A percentile compares a stretch with the other conserved stretches of the same genome.
Evolutionary conservation across 2,329 filamentous ascomycete species (phyloP).

Genomic region (Xylariaceae sp.): DNA sequence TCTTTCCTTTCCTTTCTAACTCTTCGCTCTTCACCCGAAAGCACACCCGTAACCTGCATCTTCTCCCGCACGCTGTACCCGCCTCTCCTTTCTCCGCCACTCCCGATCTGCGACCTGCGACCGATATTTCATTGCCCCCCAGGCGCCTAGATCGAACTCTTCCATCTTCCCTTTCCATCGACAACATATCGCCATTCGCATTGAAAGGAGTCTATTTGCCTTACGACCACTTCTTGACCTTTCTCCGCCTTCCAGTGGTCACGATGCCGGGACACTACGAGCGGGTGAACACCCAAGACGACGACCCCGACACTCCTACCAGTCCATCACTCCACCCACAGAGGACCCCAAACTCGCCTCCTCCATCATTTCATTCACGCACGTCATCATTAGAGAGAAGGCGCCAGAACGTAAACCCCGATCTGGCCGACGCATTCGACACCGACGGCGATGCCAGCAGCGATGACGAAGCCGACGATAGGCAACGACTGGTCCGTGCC

Average conservation of each 20-base stretch:
- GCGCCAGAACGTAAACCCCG: constrained; percentile 60
- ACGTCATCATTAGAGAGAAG: constrained; percentile 62
- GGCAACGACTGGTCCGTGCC: constrained; percentile 80
- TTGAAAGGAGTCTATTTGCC: constrained; percentile 6
- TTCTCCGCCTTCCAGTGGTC: constrained; percentile 6
- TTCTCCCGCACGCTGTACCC: too few species aligned
- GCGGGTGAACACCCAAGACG: constrained; percentile 58
- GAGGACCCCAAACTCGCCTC: constrained; percentile 57
- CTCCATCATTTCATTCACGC: constrained; percentile 86
- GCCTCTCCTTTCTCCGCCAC: too few species aligned
- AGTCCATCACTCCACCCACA: constrained; percentile 30
- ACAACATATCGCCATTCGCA: too few species aligned
- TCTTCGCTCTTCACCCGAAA: too few species aligned
- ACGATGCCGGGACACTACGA: constrained; percentile 58
- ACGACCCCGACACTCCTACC: constrained; percentile 42
- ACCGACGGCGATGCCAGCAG: constrained; percentile 70
- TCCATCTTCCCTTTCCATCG: too few species aligned
- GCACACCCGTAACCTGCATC: too few species aligned
- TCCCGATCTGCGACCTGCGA: too few species aligned
- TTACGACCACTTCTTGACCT: constrained; percentile 7
- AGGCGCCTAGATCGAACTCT: too few species aligned
- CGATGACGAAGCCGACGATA: constrained; percentile 74
- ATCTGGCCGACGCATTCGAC: constrained; percentile 92
- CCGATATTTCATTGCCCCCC: too few species aligned
- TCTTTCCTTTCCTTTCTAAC: too few species aligned